Evolutionary conservation across 2,329 filamentous ascomycete species (phyloP).

Genomic region (Nannizziopsis arthrosporioides): DNA sequence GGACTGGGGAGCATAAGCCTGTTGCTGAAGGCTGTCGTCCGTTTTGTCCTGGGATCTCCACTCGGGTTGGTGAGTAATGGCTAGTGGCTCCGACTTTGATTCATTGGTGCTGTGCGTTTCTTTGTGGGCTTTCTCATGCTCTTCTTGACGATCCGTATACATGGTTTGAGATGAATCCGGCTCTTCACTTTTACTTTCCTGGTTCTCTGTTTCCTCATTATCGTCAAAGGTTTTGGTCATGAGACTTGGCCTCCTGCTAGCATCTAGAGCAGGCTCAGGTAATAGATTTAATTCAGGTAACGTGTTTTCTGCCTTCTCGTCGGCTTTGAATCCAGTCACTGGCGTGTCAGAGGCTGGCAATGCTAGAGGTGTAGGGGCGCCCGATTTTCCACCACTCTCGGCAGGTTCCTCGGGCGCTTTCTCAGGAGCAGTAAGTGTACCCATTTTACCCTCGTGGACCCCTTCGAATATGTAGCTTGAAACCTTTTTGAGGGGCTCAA

Average conservation of each 20-base stretch:
- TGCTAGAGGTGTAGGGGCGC: conserved; percentile 45
- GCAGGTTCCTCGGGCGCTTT: no score
- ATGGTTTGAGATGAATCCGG: conserved; percentile 18
- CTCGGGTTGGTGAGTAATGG: conserved; percentile 29
- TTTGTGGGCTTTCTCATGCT: conserved; percentile 16
- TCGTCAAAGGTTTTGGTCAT: no score
- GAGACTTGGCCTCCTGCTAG: no score
- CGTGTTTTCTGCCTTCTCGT: neutral
- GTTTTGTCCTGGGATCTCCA: conserved; percentile 25
- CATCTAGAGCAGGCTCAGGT: no score
- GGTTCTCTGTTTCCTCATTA: no score
- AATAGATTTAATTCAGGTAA: no score
- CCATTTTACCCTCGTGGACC: conserved; percentile 28
- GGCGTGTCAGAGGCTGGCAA: conserved; percentile 20
- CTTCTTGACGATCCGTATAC: conserved; percentile 17
- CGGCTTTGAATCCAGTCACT: neutral
- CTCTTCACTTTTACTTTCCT: neutral
- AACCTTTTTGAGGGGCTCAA: conserved; percentile 28
- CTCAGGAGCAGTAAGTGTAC: conserved; percentile 25
- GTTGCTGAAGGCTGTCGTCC: conserved; percentile 20
- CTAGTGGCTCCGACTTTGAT: conserved; percentile 30
- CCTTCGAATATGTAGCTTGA: conserved; percentile 36
- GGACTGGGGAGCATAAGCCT: conserved; percentile 29
- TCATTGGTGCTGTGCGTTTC: conserved; percentile 10
- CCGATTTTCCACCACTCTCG: conserved; percentile 40